Conservation (phyloP, 495 filamentous ascomycete genomes). For the Neurospora sp. region DNA sequence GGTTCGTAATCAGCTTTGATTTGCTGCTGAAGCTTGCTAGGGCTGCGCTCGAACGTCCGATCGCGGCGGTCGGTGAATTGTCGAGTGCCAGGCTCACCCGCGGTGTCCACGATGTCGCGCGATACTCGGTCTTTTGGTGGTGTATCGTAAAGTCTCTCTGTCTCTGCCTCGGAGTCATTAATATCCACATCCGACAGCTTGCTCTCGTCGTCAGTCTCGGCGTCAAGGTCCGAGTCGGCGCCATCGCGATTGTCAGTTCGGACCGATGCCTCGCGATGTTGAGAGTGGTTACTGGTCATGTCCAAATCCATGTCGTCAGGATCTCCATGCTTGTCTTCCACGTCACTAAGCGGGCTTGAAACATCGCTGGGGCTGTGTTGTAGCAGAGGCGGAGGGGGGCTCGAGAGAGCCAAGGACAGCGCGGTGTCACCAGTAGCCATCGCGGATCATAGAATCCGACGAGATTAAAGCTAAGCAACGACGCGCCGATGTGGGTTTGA, state of each 20-base stretch:
- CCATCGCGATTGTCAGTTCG: conserved; percentile 16
- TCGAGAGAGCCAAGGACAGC: conserved; percentile 32
- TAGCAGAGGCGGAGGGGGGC: conserved; percentile 30
- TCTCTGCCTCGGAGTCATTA: conserved; percentile 96
- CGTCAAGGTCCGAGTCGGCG: conserved; percentile 21
- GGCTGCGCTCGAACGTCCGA: conserved; percentile 45
- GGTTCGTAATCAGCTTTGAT: conserved; percentile 24
- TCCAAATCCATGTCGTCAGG: conserved; percentile 35
- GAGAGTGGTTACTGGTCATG: conserved; percentile 17
- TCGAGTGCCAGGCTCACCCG: conserved; percentile 25
- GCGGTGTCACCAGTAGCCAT: conserved; percentile 39
- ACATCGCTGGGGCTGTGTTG: conserved; percentile 29
- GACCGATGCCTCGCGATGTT: background rate
- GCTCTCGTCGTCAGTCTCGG: conserved; percentile 21
- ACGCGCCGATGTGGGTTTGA: conserved; percentile 9
- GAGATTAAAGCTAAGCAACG: background rate
- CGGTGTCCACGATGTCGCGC: conserved; percentile 48
- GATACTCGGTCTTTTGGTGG: conserved; percentile 60
- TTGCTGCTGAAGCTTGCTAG: conserved; percentile 54
- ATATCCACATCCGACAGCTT: conserved; percentile 48
- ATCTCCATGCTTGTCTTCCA: conserved; percentile 58
- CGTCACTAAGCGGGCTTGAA: conserved; percentile 78
- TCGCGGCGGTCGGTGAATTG: conserved; percentile 25
- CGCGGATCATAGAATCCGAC: conserved; percentile 15
- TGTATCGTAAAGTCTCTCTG: conserved; percentile 87